Evolutionary conservation across 2,329 filamentous ascomycete species (phyloP), one percentile per base, ranked within the genome.

Genomic region (Talaromyces amestolkiae): DNA sequence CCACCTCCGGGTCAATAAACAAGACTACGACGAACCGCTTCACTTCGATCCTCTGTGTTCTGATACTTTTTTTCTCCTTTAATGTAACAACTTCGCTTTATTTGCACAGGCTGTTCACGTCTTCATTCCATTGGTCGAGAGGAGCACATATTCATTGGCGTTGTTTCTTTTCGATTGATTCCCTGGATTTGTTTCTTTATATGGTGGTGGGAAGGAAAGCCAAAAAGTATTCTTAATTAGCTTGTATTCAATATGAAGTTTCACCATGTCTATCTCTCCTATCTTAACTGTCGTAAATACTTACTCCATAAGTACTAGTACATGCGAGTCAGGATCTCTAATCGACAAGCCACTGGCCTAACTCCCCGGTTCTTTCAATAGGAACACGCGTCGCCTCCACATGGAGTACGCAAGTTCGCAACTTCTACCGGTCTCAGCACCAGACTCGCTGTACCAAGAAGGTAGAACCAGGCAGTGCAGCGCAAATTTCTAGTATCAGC

Each of bases 1-100:
- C 76, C 77, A n/a, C 75, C 77, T 17, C 74, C 76, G 6, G 76
- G 78, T 31, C 77, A 78, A 63, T 73, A 45, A 43, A 59, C 15
- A 3, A 45, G 7, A 45, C 15, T 15, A 43, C 27, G 15, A 8
- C 17, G 9, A 31, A 17, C 7, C 56, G 31, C 27, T 59, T 61
- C 59, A 19, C 33, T 49, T 61, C 31, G n/a, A n/a, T 19, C 45
- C n/a, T 47, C 37, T 61, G 31, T 49, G 45, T 51, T 61, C 43
- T 51, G 31, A 35, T 39, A 37, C 59, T 35, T 49, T 3, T 49
- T 37, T 37, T 24, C 11, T 47, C n/a, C 45, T 24, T 2, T 24
- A 37, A 56, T 24, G 53, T 37, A 56, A 22, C 22, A 37, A 56
- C 10, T 39, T 56, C 7, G 53, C 10, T 37, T 37, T 39, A 2